Base-by-base conservation (phyloP, 2,329 filamentous ascomycete species). In the Apiospora pterosperma region DNA sequence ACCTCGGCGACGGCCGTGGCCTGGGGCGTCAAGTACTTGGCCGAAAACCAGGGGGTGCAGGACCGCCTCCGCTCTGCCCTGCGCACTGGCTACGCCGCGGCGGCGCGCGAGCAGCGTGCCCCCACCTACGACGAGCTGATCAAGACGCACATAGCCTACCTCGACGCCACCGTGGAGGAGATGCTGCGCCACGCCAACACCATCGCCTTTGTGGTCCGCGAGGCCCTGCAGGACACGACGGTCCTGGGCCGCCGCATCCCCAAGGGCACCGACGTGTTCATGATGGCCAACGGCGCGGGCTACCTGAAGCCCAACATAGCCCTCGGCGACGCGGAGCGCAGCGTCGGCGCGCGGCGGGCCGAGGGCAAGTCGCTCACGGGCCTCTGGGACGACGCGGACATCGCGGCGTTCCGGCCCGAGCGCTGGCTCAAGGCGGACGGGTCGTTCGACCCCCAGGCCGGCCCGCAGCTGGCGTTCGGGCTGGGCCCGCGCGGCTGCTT, bases 101-200 rank as follows among this genome's bases (percentile, higher is more conserved):
- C 75, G 0, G 14, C 41, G 10, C 36, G 59, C 0, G 70, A 73
- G 44, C 42, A 62, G 6, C 71, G 74, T 3, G 31, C 52, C 3
- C 75, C 74, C 0, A 71, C 68, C 1, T 63, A 64, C 6, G 36
- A 64, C 0, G 75, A 76, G 65, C 66, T 77, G 55, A 55, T 63
- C n/a, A 62, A 64, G 11, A 62, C 68, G 2, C 64, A 63, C 4
- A 62, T 73, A 0, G 73, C 74, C 1, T 77, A 76, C 41, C 69
- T 76, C 10, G 74, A 77, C 23, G 76, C 75, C 5, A 52, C 72
- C 3, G 65, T 76, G 2, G 73, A 76, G 58, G 76, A 79, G 67
- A 69, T 72, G 6, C 48, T 76, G 11, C 75, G 77, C 2, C 67
- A 70, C 23, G 64, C 68, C 6, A 64, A 66, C 21, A 69, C 72